Evolutionary conservation across 805 yeast species (phyloP).

Genomic region (Cyberlindnera japonica): DNA sequence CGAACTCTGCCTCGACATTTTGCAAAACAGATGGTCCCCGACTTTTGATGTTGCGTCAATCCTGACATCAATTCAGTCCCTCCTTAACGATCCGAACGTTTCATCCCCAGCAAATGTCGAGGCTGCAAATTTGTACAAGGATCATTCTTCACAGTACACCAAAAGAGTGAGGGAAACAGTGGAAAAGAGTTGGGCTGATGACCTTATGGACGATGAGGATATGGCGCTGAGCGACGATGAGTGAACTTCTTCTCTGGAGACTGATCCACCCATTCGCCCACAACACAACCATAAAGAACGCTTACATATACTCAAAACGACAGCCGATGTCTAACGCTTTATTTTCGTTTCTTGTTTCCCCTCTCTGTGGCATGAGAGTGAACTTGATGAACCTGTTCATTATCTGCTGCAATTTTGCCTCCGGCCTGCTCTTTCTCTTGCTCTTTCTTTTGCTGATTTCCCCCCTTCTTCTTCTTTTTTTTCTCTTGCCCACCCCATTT

Average conservation of each 20-base stretch:
- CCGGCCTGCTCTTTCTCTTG: background rate
- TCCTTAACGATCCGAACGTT: constrained; percentile 93
- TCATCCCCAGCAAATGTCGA: constrained; percentile 97
- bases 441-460: background rate
- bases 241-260: background rate
- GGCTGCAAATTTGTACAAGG: constrained; percentile 93
- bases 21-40: constrained; percentile 98
- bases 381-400: no score
- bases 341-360: no score
- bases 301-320: no score
- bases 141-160: constrained; percentile 88
- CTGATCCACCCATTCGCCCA: no score
- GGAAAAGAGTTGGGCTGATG: constrained; percentile 90
- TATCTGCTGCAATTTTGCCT: background rate
- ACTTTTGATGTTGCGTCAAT: constrained; percentile 97
- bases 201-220: constrained; percentile 51
- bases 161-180: constrained; percentile 93
- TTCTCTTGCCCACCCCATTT: no score
- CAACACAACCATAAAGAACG: no score
- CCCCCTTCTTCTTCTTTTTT: background rate
- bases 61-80: constrained; percentile 85
- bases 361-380: no score
- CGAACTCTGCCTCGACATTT: constrained; percentile 90
- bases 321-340: no score
- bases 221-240: constrained; percentile 32